Percentiles rank a stretch among this genome's conserved stretches.
Evolutionary conservation across 2,329 filamentous ascomycete genomes (phyloP).

Genomic region (Fusarium napiforme): DNA sequence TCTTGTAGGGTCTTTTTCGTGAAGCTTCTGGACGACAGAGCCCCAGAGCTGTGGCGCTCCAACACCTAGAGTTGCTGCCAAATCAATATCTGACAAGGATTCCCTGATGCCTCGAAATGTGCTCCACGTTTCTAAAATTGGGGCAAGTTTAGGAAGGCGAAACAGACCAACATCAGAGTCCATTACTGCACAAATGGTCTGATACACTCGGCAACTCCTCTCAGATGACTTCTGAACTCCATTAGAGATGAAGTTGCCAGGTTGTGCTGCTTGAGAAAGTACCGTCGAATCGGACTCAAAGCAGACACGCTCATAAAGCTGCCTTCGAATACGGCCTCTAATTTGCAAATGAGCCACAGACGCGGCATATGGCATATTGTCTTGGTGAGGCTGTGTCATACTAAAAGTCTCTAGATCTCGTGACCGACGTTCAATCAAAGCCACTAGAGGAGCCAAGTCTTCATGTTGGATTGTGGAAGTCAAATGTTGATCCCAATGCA

Average conservation of each 20-base stretch:
- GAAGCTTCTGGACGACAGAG: constrained; percentile 53
- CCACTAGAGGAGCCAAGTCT: constrained; percentile 45
- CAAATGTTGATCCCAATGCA: constrained; percentile 47
- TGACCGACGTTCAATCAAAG: constrained; percentile 47
- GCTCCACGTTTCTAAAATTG: constrained; percentile 5
- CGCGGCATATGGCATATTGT: background rate
- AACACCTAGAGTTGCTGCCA: constrained; percentile 62
- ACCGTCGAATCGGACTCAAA: background rate
- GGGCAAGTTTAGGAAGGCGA: background rate
- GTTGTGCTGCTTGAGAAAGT: background rate
- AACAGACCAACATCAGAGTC: background rate
- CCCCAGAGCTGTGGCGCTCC: constrained; percentile 60
- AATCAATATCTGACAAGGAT: background rate
- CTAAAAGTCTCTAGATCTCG: constrained; percentile 41
- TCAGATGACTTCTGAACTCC: background rate
- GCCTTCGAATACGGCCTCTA: constrained; percentile 22
- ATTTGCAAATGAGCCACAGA: background rate
- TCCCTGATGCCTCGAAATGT: background rate
- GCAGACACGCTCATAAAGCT: constrained; percentile 30
- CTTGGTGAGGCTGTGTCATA: background rate
- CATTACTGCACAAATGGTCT: background rate
- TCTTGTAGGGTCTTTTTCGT: background rate
- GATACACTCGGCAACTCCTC: constrained; percentile 5
- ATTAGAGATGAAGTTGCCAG: background rate
- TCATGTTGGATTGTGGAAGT: constrained; percentile 54